Percentiles rank a stretch among this genome's conserved stretches.
Evolutionary conservation across 306 rosid genomes (phyloP).

Genomic region (Medicago ruthenica): DNA sequence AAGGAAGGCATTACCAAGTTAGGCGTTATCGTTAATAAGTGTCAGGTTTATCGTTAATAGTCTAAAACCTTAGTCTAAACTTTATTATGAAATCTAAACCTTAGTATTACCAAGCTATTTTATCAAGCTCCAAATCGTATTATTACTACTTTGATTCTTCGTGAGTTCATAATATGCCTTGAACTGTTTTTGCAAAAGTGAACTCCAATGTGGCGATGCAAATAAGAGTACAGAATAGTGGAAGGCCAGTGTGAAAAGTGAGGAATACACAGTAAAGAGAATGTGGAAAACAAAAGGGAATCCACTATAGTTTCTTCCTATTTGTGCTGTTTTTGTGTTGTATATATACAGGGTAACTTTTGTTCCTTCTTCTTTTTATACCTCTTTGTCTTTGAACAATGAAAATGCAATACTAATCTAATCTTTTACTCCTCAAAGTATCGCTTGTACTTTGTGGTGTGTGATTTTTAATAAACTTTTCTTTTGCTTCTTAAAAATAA

Average conservation of each 20-base stretch:
- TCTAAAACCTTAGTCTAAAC: too few species aligned
- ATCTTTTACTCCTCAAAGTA: too few species aligned
- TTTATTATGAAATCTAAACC: too few species aligned
- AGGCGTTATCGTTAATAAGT: too few species aligned
- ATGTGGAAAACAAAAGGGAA: not conserved
- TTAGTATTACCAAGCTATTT: not conserved
- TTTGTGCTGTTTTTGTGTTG: too few species aligned
- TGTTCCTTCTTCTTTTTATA: not conserved
- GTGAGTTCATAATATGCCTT: not conserved
- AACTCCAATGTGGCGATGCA: not conserved
- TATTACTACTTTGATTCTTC: not conserved
- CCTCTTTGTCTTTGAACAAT: not conserved
- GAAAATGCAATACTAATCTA: not conserved
- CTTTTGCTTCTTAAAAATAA: too few species aligned
- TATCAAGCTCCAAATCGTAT: not conserved
- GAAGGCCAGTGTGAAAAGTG: not conserved
- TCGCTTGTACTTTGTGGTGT: too few species aligned
- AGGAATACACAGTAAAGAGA: not conserved
- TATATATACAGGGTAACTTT: too few species aligned
- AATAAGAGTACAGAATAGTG: not conserved
- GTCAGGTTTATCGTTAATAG: too few species aligned
- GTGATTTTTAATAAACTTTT: too few species aligned
- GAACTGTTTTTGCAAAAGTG: not conserved
- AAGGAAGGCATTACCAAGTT: too few species aligned
- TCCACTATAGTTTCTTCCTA: not conserved